Percentiles rank a stretch among this genome's conserved stretches.
Evolutionary conservation across 495 filamentous ascomycete genomes (phyloP).

Genomic region (Copromyces sp.): DNA sequence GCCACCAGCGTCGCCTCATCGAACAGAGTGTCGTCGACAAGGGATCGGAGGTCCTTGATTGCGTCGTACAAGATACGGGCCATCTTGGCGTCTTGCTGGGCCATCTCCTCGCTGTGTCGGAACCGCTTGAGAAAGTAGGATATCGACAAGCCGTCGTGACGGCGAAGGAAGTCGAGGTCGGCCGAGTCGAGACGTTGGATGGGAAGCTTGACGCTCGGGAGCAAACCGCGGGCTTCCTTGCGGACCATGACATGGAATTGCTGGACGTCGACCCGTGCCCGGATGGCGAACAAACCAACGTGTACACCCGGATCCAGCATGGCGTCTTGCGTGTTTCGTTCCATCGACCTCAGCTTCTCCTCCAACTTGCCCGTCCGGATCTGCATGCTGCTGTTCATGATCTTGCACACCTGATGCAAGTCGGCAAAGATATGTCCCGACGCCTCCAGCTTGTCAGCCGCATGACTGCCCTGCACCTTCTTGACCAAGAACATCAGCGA

Average conservation of each 20-base stretch:
- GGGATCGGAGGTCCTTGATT: conserved; percentile 26
- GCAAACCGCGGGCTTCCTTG: conserved; percentile 49
- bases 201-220: conserved; percentile 56
- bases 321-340: conserved; percentile 41
- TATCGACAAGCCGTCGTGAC: conserved; percentile 50
- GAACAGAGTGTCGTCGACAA: conserved; percentile 32
- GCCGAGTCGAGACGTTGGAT: conserved; percentile 45
- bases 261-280: conserved; percentile 49
- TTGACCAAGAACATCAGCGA: conserved; percentile 77
- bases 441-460: conserved; percentile 52
- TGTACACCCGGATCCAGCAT: conserved; percentile 59
- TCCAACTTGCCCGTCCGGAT: conserved; percentile 46
- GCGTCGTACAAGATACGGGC: conserved; percentile 26
- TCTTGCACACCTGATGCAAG: conserved; percentile 54
- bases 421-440: conserved; percentile 69
- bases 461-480: conserved; percentile 41
- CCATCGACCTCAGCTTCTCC: conserved; percentile 50
- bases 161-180: conserved; percentile 48
- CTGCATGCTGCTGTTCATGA: conserved; percentile 62
- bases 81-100: conserved; percentile 17
- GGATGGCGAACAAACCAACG: conserved; percentile 63
- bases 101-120: conserved; percentile 21
- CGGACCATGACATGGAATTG: conserved; percentile 69
- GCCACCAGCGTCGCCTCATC: conserved; percentile 33
- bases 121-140: conserved; percentile 41